Base-by-base conservation (phyloP, 2,329 filamentous ascomycete genomes). In the Seiridium unicorne region DNA sequence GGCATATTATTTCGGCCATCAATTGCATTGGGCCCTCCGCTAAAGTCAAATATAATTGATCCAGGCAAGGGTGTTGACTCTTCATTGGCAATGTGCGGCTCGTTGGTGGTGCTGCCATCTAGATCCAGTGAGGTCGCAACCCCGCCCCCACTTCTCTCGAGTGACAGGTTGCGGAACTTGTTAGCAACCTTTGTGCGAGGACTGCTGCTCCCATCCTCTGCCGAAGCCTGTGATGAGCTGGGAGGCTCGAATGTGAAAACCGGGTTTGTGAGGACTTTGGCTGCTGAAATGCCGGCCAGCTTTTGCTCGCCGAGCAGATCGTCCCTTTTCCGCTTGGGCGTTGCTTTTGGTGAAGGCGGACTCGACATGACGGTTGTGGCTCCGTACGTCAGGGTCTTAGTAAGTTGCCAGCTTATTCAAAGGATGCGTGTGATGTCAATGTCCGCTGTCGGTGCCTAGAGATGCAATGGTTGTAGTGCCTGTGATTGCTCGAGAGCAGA, bases 121-220 rank as follows among this genome's bases (percentile, higher is more conserved):
- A 51, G 60, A 57, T 64, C 65, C 62, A 66, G 66, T 44, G 61
- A 59, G 56, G 51, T 31, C 53, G 51, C 61, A 69, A 71, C 79
- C 77, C 79, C 81, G 73, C 77, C 80, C 75, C 79, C 81, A 70
- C 74, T 66, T 53, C 49, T 53, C 58, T 58, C 73, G 58, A 86
- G 71, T 11, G 75, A 78, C 55, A 86, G 76, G 59, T 82, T 79
- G 55, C 77, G 76, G 71, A 86, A 84, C 66, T 76, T 76, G 68
- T 81, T 79, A 44, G 79, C 81, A 46, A 86, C 81, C 58, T 72
- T 79, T 47, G 80, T 79, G 58, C 79, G 77, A n/a, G 84, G 83
- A 63, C 84, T 86, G 63, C 72, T 77, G 67, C 73, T 79, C 60
- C 81, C 82, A 55, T 83, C 81, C 36, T 81, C 77, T 46, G 60